Percentiles rank a stretch among this genome's conserved stretches.
Evolutionary conservation across 1,284 basidiomycete genomes (phyloP).

Genomic region (Leccinum subspadiceum): DNA sequence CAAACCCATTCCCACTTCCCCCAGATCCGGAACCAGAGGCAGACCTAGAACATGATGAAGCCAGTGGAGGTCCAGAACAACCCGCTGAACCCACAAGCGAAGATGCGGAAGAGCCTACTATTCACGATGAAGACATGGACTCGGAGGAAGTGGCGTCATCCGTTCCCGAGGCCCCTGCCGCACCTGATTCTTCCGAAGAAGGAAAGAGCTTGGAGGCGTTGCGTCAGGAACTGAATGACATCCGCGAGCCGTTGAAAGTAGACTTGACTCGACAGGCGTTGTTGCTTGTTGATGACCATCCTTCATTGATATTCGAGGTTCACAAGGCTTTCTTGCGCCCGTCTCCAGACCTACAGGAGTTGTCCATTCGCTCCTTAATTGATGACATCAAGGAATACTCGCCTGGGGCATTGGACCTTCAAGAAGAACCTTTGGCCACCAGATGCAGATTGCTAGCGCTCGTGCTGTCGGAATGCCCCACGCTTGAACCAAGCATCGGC

Average conservation of each 20-base stretch:
- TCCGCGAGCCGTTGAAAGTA: slow-evolving; percentile 66
- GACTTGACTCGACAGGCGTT: slow-evolving; percentile 72
- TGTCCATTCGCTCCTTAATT: slow-evolving; percentile 63
- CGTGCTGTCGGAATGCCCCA: too few relatives aligned
- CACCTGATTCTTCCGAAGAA: slow-evolving; percentile 22
- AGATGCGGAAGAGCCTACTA: slow-evolving; percentile 24
- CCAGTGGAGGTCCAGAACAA: slow-evolving; percentile 29
- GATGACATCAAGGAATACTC: slow-evolving; percentile 74
- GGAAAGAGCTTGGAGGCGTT: slow-evolving; percentile 61
- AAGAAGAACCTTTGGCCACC: slow-evolving; percentile 75
- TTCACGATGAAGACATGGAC: slow-evolving; percentile 32
- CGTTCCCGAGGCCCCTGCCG: slow-evolving; percentile 9
- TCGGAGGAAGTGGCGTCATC: slow-evolving; percentile 24
- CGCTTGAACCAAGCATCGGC: too few relatives aligned
- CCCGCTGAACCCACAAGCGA: slow-evolving; percentile 28
- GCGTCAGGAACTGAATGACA: slow-evolving; percentile 61
- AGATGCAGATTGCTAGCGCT: slow-evolving; percentile 68
- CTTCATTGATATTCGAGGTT: slow-evolving; percentile 88
- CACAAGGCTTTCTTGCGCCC: slow-evolving; percentile 75
- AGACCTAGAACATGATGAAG: slow-evolving; percentile 43
- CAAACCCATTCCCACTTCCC: slow-evolving; percentile 77
- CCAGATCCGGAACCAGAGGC: slow-evolving; percentile 54
- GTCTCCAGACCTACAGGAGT: slow-evolving; percentile 55
- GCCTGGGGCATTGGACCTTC: slow-evolving; percentile 59
- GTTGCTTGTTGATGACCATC: slow-evolving; percentile 81